Percentiles rank a stretch among this genome's conserved stretches.
phyloP scores from a whole-genome alignment of 768 basidiomycete species.

The Peribolospora kevripleyi region DNA sequence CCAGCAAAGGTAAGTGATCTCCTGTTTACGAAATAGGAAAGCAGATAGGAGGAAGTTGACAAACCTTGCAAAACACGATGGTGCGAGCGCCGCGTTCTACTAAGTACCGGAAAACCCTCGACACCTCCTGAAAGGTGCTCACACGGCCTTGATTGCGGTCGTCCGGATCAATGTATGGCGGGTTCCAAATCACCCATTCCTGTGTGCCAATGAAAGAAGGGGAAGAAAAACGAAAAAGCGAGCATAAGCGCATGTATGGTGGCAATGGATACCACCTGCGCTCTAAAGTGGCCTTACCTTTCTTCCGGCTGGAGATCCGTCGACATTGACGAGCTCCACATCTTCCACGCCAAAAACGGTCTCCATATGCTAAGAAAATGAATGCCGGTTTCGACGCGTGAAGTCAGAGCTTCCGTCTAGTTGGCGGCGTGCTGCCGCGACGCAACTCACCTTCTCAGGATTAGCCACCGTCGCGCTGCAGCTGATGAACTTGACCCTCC shows the following conservation, averaged over 20 bases:
- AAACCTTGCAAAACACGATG: conserved; percentile 71
- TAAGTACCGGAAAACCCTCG: conserved; percentile 44
- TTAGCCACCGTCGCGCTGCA: conserved; percentile 72
- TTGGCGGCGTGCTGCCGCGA: neutral
- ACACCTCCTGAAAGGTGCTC: conserved; percentile 43
- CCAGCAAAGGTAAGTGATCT: neutral
- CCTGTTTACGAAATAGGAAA: neutral
- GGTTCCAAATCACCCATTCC: conserved; percentile 57
- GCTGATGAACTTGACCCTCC: conserved; percentile 34
- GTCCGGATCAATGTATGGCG: conserved; percentile 32
- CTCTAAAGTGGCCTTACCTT: conserved; percentile 21
- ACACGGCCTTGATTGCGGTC: conserved; percentile 32
- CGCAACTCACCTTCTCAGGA: conserved; percentile 23
- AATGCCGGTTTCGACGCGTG: no score
- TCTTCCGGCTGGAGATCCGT: conserved; percentile 55
- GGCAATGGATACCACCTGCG: no score
- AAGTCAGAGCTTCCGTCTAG: neutral
- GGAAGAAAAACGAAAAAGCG: neutral
- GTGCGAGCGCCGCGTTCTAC: conserved; percentile 59
- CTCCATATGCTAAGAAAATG: conserved; percentile 34
- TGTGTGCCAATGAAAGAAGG: neutral
- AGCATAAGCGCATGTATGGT: neutral
- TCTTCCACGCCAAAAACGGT: conserved; percentile 47
- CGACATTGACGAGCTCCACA: conserved; percentile 44
- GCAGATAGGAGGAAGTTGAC: neutral